Base-by-base conservation (phyloP, 306 rosid genomes). In the Echinosophora koreensis region DNA sequence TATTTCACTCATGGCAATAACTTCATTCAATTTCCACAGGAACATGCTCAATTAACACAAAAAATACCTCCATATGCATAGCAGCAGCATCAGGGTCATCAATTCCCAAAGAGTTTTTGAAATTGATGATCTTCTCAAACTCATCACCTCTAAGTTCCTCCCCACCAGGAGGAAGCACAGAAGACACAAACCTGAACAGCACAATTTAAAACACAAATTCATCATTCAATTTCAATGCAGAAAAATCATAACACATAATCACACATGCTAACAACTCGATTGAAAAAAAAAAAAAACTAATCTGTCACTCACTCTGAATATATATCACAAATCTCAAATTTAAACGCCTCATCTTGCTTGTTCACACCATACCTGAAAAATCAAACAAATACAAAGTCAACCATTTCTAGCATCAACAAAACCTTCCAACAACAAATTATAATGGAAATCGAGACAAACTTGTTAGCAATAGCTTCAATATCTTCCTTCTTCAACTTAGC, bases 41-140 rank as follows among this genome's bases (percentile, higher is more conserved):
- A 11, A 49, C n/a, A 49, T 14, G 54, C 54, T 41, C 10, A 74
- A 76, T 9, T 22, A 66, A 72, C 7, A 49, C 17, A 30, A 68
- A 73, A 64, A 80, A 50, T 79, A 92, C 99, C 94, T 96, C 99
- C 89, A 96, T 92, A 85, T 96, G 99, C 97, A 92, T 93, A 41
- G 86, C 49, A 72, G 99, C 99, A 46, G 99, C 98, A 75, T 96
- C 99, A 1, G 99, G 97, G 50, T 96, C 99, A 81, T 96, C 98
- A 77, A 96, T 88, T 50, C 94, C 99, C 81, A 96, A 65, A 52
- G 98, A 91, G 57, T 80, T 96, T 78, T 91, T 96, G 75, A 96
- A 91, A 60, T 28, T 88, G 58, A 86, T 63, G 8, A 96, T 96
- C 57, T 85, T 89, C 41, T 89, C 93, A 17, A 81, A 90, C 76